Base-by-base conservation (phyloP, 1,139 yeast species). In the Saccharomyces hybrid region DNA sequence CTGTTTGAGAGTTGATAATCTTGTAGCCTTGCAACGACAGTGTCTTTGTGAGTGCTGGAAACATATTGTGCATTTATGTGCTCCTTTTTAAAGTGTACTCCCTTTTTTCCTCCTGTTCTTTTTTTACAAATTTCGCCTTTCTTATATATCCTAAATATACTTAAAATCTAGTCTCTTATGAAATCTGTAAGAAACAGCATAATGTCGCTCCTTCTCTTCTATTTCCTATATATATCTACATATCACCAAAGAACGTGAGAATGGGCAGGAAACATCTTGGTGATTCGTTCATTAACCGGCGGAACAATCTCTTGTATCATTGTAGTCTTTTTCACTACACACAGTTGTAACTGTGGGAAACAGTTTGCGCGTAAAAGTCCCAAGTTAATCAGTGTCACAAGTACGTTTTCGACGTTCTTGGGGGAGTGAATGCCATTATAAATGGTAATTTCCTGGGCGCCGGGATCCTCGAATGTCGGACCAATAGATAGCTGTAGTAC, bases 311-410 rank as follows among this genome's bases (percentile, higher is more conserved):
- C 65, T 16, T 52, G 51, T 9, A 68, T 54, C 46, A 60, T 55
- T 3, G 49, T 54, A 2, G 70, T 65, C 55, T 65, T 67, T 55
- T 65, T 66, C 42, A 66, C 62, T 4, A 67, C 70, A 51, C 69
- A 64, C 34, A 66, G 54, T 52, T 57, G 57, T 50, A 62, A 49
- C 25, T 60, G 46, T 23, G 71, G 71, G 57, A 66, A 67, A 49
- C 70, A 68, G 53, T 68, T 69, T 32, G 70, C 72, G 52, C 68
- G 60, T 25, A 68, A 52, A 42, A 67, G 59, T 3, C 67, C 67
- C 46, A 65, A 54, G 46, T 65, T 66, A 47, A 66, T 67, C 7
- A 69, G 59, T 4, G 70, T 66, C 3, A 65, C 66, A 9, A 69
- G 57, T 1, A 68, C 57, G 52, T 67, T 66, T 51, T 67, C 69